Base-by-base conservation (phyloP, 164 flowering plant species). In the Akebia trifoliata region DNA sequence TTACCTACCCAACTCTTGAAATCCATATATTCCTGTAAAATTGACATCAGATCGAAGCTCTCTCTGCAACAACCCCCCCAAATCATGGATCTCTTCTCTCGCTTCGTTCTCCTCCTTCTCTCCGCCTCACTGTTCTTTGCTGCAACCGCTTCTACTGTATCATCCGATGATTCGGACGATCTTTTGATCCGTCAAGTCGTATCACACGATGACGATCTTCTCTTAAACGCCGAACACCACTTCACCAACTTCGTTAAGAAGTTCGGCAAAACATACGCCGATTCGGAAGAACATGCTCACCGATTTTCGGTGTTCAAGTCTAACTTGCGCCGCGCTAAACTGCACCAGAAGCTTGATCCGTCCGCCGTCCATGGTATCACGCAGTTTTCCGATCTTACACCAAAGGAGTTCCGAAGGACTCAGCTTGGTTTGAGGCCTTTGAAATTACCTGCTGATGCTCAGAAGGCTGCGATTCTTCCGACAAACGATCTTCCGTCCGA, bases 361-460 rank as follows among this genome's bases (percentile, higher is more conserved):
- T 31, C 82, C 15, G 98, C 98, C n/a, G 79, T 60, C 2, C 98
- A 92, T 57, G 98, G 98, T 29, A 77, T 92, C 57, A 92, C 93
- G 9, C 77, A 84, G 78, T 92, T 89, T 73, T 83, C 95, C 59
- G 98, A 92, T 54, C 60, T 92, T 35, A 92, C 97, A 6, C 86
- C 95, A 8, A 44, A 39, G 22, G 98, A 92, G 78, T 92, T 92
- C 58, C 71, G 74, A 34, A 60, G 69, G 35, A 76, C 38, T 48
- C 70, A 59, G 53, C 76, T 87, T 11, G 98, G 98, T 0, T 65
- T 92, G 51, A 71, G 68, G 32, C 44, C 61, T 8, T 67, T 78
- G 6, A 54, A 68, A 9, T 70, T 83, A 11, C 85, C 93, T 0
- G 42, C 66, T 6, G 87, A 83, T 42, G 86, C 93, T 9, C 59